phyloP scores from a whole-genome alignment of 2,329 filamentous ascomycete genomes.

The Hymenoscyphus infarciens region DNA sequence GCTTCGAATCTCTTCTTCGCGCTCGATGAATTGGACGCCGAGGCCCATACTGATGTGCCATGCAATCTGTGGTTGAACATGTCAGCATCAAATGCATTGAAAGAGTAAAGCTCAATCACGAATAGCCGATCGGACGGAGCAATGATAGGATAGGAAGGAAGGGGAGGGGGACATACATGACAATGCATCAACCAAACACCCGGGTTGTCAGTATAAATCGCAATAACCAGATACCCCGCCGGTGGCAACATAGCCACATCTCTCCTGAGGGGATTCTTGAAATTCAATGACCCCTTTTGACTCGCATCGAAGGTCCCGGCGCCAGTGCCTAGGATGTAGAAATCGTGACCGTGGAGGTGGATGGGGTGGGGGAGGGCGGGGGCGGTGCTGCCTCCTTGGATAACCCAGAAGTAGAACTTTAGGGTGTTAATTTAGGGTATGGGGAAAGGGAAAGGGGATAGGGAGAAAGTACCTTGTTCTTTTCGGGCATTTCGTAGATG shows the following conservation, averaged over 20 bases:
- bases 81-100: background rate
- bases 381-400: background rate
- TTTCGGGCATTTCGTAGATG: constrained; percentile 4
- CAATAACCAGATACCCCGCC: constrained; percentile 8
- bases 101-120: background rate
- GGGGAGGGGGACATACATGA: constrained; percentile 5
- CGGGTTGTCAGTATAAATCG: constrained; percentile 11
- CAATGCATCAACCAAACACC: constrained; percentile 14
- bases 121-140: no score
- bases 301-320: background rate
- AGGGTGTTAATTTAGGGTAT: no score
- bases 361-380: constrained; percentile 6
- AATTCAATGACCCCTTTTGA: background rate
- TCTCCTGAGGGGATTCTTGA: constrained; percentile 6
- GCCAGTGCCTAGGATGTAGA: constrained; percentile 9
- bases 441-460: background rate
- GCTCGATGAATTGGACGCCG: constrained; percentile 10
- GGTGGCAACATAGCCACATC: constrained; percentile 11
- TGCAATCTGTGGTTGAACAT: background rate
- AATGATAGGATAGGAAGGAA: no score
- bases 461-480: background rate
- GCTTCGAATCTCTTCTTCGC: constrained; percentile 1
- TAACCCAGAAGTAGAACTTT: constrained; percentile 11
- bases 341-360: constrained; percentile 13
- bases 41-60: constrained; percentile 8